phyloP scores from a whole-genome alignment of 2,329 filamentous ascomycete genomes.

The Trichophyton simii region DNA sequence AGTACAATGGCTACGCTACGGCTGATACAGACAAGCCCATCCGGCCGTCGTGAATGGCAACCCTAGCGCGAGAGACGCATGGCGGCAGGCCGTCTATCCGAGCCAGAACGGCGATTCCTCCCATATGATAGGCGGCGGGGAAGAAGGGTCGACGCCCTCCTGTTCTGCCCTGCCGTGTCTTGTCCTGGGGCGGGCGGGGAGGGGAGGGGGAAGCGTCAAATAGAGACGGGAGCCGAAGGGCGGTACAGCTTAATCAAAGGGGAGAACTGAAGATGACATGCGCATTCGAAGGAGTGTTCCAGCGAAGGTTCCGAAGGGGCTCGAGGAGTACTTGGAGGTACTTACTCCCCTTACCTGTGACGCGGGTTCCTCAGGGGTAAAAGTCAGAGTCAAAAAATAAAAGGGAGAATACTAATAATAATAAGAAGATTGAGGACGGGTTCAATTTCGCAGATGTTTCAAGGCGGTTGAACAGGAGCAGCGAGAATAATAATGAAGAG shows the following conservation, averaged over 20 bases:
- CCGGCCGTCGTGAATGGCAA: not conserved
- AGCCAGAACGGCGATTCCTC: not conserved
- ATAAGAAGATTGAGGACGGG: not conserved
- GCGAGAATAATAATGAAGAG: not conserved
- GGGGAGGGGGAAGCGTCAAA: not conserved
- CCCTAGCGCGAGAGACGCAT: not conserved
- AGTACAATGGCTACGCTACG: no score
- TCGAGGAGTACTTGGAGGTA: not conserved
- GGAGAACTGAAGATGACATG: not conserved
- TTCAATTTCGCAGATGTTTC: not conserved
- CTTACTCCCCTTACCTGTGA: not conserved
- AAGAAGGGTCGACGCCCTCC: not conserved
- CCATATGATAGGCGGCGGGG: not conserved
- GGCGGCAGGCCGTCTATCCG: not conserved
- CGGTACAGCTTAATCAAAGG: not conserved
- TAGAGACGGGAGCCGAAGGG: not conserved
- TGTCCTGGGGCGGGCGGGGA: not conserved
- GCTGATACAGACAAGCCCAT: no score
- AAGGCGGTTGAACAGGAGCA: not conserved
- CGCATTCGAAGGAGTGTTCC: no score
- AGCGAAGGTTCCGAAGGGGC: not conserved
- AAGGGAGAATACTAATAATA: no score
- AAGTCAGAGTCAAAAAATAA: not conserved
- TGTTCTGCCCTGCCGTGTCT: not conserved
- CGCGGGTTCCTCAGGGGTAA: not conserved